A percentile compares a stretch with the other conserved stretches of the same genome.
Evolutionary conservation across 164 flowering plant species (phyloP).

Genomic region (Paratinospora sagittata): DNA sequence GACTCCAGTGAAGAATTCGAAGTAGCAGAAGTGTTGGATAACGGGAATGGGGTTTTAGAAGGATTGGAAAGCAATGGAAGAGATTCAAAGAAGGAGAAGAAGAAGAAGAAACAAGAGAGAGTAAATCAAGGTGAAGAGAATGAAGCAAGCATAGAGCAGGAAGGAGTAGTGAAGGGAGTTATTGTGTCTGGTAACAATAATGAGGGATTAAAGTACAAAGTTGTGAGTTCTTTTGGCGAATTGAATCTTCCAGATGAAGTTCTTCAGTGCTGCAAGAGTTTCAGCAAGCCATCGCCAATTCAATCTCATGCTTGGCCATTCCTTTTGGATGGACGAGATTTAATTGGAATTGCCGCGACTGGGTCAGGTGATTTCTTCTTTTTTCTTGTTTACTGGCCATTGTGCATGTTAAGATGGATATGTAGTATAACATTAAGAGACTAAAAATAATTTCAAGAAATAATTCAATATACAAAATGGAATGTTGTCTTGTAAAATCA

Average conservation of each 20-base stretch:
- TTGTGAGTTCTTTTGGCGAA: slow-evolving; percentile 47
- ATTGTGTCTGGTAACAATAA: slow-evolving; percentile 46
- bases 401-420: not conserved
- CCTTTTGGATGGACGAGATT: slow-evolving; percentile 76
- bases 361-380: slow-evolving; percentile 57
- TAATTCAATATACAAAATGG: not conserved
- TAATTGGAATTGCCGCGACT: slow-evolving; percentile 81
- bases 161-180: slow-evolving; percentile 21
- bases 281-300: slow-evolving; percentile 71
- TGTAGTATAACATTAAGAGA: no score
- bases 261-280: slow-evolving; percentile 61
- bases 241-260: slow-evolving; percentile 51
- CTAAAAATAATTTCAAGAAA: no score
- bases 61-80: not conserved
- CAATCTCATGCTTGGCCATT: slow-evolving; percentile 90
- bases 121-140: slow-evolving; percentile 10
- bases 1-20: slow-evolving; percentile 11
- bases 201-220: slow-evolving; percentile 36
- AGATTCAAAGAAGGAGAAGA: slow-evolving; percentile 7
- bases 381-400: not conserved
- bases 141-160: not conserved
- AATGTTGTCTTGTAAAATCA: not conserved
- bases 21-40: not conserved
- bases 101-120: slow-evolving; percentile 10
- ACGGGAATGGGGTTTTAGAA: not conserved